These are phyloP conservation scores for Pythium aphanidermatum DNA, from an alignment of 352 stramenopile species.

Conservation along the genomic window DNA sequence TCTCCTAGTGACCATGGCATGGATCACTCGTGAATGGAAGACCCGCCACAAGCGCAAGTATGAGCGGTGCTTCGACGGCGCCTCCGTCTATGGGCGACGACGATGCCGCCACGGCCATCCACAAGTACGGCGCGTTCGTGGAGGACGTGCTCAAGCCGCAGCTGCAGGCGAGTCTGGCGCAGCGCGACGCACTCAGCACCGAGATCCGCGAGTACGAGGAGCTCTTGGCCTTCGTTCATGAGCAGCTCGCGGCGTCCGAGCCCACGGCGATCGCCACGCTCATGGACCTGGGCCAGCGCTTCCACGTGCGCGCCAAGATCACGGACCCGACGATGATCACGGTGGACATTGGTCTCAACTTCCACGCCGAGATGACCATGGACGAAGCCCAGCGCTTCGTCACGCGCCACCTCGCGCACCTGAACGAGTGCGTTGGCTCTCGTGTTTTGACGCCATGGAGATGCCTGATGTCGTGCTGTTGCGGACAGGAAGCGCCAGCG, in stretches of 20 bases:
- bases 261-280: conserved; percentile 25
- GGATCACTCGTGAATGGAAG: too few species aligned
- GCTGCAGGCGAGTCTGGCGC: conserved; percentile 47
- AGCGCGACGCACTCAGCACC: conserved; percentile 35
- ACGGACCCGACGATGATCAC: conserved; percentile 46
- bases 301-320: conserved; percentile 70
- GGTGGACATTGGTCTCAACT: conserved; percentile 66
- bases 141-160: conserved; percentile 67
- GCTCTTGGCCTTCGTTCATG: conserved; percentile 37
- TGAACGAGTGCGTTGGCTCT: conserved; percentile 32
- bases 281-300: conserved; percentile 65
- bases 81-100: conserved; percentile 1
- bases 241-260: conserved; percentile 10
- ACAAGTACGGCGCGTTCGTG: conserved; percentile 60
- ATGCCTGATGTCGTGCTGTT: conserved; percentile 5
- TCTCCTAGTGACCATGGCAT: too few species aligned
- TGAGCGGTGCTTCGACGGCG: neutral
- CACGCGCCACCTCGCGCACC: conserved; percentile 36
- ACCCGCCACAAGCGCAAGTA: neutral
- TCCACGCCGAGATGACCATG: conserved; percentile 76
- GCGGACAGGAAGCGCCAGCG: conserved; percentile 44
- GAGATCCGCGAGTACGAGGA: conserved; percentile 69
- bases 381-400: conserved; percentile 54
- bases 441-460: too few species aligned
- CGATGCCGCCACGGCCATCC: conserved; percentile 25